Evolutionary conservation across 2,329 filamentous ascomycete species (phyloP).

Genomic region (Erysiphe pulchra): DNA sequence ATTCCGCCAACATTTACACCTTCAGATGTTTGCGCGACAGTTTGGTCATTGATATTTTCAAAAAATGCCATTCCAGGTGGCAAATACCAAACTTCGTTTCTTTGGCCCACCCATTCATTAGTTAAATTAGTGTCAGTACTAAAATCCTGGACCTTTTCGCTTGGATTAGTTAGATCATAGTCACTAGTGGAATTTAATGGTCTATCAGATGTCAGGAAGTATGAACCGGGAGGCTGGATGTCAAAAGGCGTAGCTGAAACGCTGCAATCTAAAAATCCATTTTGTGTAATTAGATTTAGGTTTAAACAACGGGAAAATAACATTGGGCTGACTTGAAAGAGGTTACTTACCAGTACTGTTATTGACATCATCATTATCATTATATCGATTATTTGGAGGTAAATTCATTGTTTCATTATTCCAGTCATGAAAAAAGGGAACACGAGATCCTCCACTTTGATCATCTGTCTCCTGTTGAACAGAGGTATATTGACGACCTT

Average conservation of each 20-base stretch:
- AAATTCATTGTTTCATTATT: conserved; percentile 9
- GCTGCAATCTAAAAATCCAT: too few relatives aligned
- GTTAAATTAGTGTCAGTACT: too few relatives aligned
- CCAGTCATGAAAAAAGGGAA: conserved; percentile 10
- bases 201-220: too few relatives aligned
- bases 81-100: conserved; percentile 36
- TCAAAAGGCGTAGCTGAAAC: too few relatives aligned
- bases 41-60: conserved; percentile 35
- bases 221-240: too few relatives aligned
- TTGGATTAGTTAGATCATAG: too few relatives aligned
- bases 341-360: conserved; percentile 2
- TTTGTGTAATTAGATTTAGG: too few relatives aligned
- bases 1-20: conserved; percentile 40
- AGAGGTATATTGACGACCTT: conserved; percentile 10
- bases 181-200: too few relatives aligned
- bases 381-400: conserved; percentile 4
- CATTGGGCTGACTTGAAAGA: too few relatives aligned
- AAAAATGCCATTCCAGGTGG: conserved; percentile 37
- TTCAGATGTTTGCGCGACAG: conserved; percentile 39
- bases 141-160: too few relatives aligned
- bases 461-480: conserved; percentile 9
- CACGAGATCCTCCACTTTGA: background rate
- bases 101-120: too few relatives aligned
- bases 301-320: too few relatives aligned
- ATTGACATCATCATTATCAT: conserved; percentile 8